Percentiles rank a stretch among this genome's conserved stretches.
phyloP scores from a whole-genome alignment of 2,329 filamentous ascomycete genomes.

The Neofusicoccum sp. region DNA sequence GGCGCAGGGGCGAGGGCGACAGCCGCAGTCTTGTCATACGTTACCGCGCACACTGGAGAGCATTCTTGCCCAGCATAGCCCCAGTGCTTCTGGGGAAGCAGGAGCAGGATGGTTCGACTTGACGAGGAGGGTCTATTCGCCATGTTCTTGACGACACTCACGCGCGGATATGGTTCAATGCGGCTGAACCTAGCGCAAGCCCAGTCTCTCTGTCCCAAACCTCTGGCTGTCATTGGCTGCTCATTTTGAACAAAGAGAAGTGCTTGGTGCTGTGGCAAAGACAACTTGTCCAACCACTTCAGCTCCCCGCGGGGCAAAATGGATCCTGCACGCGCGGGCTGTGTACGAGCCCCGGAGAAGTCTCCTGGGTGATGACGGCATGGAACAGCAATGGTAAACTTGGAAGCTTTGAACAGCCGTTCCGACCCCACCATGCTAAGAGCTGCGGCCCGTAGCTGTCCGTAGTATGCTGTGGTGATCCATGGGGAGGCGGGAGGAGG shows the following conservation, averaged over 20 bases:
- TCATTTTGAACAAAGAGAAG: too few species aligned
- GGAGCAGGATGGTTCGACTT: background rate
- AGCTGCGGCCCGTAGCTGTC: slow-evolving; percentile 5
- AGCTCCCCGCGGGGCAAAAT: background rate
- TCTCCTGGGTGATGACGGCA: background rate
- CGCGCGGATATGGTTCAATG: too few species aligned
- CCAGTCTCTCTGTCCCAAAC: too few species aligned
- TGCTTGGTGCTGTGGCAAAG: too few species aligned
- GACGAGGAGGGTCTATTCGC: background rate
- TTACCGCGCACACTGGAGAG: background rate
- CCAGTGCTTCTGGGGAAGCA: background rate
- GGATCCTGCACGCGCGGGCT: background rate
- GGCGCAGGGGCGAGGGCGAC: slow-evolving; percentile 1
- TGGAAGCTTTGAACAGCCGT: background rate
- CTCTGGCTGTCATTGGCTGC: too few species aligned
- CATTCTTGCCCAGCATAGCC: background rate
- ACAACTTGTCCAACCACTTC: too few species aligned
- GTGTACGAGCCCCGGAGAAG: background rate
- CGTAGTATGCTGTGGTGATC: background rate
- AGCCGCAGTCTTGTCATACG: background rate
- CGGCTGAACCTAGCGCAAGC: too few species aligned
- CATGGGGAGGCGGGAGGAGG: background rate
- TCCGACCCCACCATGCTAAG: background rate
- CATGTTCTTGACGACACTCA: too few species aligned
- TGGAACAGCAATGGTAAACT: background rate